Base-by-base conservation (phyloP, 169 alveolate species). In the Plasmodium ovale region DNA sequence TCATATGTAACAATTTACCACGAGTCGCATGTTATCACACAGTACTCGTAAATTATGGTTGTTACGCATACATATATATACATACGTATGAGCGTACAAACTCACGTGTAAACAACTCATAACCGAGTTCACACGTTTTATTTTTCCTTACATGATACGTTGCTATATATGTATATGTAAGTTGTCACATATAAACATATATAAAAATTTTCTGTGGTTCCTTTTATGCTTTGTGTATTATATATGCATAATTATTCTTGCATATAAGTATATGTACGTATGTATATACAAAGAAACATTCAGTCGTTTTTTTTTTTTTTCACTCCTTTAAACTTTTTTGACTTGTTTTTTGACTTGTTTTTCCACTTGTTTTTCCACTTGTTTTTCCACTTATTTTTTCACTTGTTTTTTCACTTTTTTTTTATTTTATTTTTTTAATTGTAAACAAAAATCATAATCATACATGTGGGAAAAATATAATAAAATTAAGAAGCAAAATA, bases 151-250 rank as follows among this genome's bases (percentile, higher is more conserved):
- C 64, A 54, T 54, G 14, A 54, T 54, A 14, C 7, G 64, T 54
- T 19, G 64, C 10, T 54, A 54, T 54, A 54, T 19, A 54, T 54
- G 25, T 54, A 54, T 54, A 39, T 39, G 9, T n/a, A n/a, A n/a
- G n/a, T n/a, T n/a, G n/a, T 47, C 16, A 5, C 56, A 68, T 68
- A 68, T 37, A 68, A 60, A 60, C 21, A 68, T 42, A 37, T 68
- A 68, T 14, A 7, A 37, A 16, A 19, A 42, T 42, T 19, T 25
- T 19, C 59, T 51, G 35, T 2, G 1, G n/a, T 14, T 4, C 16
- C 10, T 14, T 25, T 70, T 44, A 25, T 27, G 14, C 4, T 49
- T 70, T 47, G 49, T 44, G 10, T 37, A 49, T 35, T 14, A 23
- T 27, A 44, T 21, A 35, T 44, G 29, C 47, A 70, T 49, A 47